Evolutionary conservation across 2,329 filamentous ascomycete species (phyloP).

Genomic region (Colletotrichum lini): DNA sequence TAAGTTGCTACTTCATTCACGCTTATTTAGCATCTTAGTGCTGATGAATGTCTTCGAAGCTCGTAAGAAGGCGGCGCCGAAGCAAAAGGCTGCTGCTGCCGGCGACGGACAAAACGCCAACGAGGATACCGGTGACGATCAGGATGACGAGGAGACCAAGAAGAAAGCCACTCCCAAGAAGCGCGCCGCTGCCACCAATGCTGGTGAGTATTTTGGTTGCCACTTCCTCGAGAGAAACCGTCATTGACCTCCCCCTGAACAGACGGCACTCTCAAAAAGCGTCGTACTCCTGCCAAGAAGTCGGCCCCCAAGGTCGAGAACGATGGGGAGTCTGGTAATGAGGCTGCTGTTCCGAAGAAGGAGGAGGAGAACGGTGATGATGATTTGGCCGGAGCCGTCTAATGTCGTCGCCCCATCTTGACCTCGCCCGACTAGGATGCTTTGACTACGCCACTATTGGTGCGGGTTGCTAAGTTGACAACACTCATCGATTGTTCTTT

Average conservation of each 20-base stretch:
- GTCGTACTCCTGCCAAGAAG: slow-evolving; percentile 43
- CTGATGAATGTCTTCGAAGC: slow-evolving; percentile 10
- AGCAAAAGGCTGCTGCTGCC: slow-evolving; percentile 30
- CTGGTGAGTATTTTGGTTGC: slow-evolving; percentile 5
- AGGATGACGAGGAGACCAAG: slow-evolving; percentile 5
- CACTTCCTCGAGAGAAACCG: neutral
- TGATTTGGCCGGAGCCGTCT: slow-evolving; percentile 44
- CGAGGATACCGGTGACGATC: slow-evolving; percentile 17
- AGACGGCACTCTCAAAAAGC: slow-evolving; percentile 34
- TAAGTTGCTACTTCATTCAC: neutral
- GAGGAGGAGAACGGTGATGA: slow-evolving; percentile 58
- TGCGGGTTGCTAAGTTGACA: neutral
- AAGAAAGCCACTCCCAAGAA: slow-evolving; percentile 27
- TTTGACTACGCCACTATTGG: neutral
- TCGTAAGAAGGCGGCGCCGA: slow-evolving; percentile 46
- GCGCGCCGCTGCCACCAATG: slow-evolving; percentile 13
- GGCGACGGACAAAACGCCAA: slow-evolving; percentile 10
- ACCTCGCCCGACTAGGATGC: neutral
- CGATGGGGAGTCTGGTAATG: slow-evolving; percentile 9
- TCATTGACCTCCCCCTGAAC: neutral
- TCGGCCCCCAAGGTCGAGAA: slow-evolving; percentile 30
- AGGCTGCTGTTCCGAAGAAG: slow-evolving; percentile 11
- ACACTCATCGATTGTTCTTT: neutral
- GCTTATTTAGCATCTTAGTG: neutral
- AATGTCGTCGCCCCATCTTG: neutral